These are phyloP conservation scores for Fusarium nodosum DNA, from an alignment of 2,329 filamentous ascomycete genomes.

Conservation along the genomic window DNA sequence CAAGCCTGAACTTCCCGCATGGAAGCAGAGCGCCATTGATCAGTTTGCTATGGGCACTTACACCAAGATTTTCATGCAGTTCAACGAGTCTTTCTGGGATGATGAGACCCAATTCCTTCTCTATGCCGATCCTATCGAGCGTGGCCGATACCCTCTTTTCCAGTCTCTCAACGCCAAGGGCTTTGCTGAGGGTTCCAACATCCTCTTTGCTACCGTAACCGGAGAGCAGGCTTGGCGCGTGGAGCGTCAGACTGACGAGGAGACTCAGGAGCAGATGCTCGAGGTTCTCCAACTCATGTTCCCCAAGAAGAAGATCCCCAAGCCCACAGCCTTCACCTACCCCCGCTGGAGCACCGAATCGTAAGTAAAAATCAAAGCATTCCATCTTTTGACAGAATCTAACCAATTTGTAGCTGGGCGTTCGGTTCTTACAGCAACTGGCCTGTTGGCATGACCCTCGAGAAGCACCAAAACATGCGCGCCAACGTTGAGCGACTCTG, in stretches of 20 bases:
- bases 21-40: constrained; percentile 74
- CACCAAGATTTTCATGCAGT: constrained; percentile 80
- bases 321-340: constrained; percentile 72
- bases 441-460: constrained; percentile 72
- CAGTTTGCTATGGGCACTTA: constrained; percentile 79
- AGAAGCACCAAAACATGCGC: constrained; percentile 76
- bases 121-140: constrained; percentile 58
- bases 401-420: constrained; percentile 53
- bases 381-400: background rate
- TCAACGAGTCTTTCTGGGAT: constrained; percentile 75
- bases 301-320: constrained; percentile 66
- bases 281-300: constrained; percentile 73
- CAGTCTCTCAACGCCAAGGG: constrained; percentile 71
- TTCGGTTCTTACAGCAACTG: constrained; percentile 77
- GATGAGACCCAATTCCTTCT: constrained; percentile 60
- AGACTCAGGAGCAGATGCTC: constrained; percentile 69
- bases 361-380: constrained; percentile 20
- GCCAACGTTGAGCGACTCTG: constrained; percentile 73
- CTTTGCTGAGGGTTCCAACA: constrained; percentile 72
- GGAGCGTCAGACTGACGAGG: constrained; percentile 70
- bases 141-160: constrained; percentile 69
- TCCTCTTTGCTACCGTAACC: constrained; percentile 71
- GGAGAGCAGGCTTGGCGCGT: constrained; percentile 59
- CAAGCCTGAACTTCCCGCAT: constrained; percentile 69
- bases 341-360: constrained; percentile 55